Evolutionary conservation across 2,329 filamentous ascomycete species (phyloP).

Genomic region (Emmonsiellopsis sp.): DNA sequence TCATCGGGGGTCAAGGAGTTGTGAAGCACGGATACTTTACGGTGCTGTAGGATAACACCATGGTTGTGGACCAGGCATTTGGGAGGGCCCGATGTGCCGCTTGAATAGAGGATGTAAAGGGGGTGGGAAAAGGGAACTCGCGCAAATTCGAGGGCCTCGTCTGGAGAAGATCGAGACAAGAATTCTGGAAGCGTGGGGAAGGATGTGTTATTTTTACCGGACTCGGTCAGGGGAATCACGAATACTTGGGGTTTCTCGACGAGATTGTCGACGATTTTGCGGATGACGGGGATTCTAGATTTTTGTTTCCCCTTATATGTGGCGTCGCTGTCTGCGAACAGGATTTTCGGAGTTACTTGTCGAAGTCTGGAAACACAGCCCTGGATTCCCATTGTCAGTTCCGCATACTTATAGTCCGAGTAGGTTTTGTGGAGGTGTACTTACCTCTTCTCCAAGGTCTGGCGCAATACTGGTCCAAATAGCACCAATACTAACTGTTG

Average conservation of each 20-base stretch:
- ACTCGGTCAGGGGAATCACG: slow-evolving; percentile 13
- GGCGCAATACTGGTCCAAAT: slow-evolving; percentile 39
- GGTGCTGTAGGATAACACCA: slow-evolving; percentile 35
- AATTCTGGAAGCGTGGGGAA: slow-evolving; percentile 24
- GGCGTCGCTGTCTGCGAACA: slow-evolving; percentile 34
- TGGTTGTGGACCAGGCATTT: slow-evolving; percentile 40
- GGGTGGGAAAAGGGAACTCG: slow-evolving; percentile 34
- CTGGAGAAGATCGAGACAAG: slow-evolving; percentile 19
- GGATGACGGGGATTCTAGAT: slow-evolving; percentile 23
- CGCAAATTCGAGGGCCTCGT: slow-evolving; percentile 27
- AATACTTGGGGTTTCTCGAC: slow-evolving; percentile 14
- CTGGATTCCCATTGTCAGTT: not conserved
- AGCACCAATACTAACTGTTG: slow-evolving; percentile 33
- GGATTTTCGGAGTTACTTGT: slow-evolving; percentile 31
- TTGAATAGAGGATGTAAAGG: slow-evolving; percentile 36
- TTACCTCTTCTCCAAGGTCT: slow-evolving; percentile 31
- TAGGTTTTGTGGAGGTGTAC: not conserved
- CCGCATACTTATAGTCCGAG: not conserved
- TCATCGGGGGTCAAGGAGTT: slow-evolving; percentile 33
- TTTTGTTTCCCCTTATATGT: slow-evolving; percentile 32
- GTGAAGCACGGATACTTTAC: slow-evolving; percentile 37
- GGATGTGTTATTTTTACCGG: slow-evolving; percentile 4
- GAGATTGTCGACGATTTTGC: slow-evolving; percentile 22
- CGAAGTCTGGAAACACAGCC: slow-evolving; percentile 28
- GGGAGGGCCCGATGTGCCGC: slow-evolving; percentile 36